A percentile compares a stretch with the other conserved stretches of the same genome.
Evolutionary conservation across 1,284 basidiomycete genomes (phyloP).

Genomic region (Marasmius sp.): DNA sequence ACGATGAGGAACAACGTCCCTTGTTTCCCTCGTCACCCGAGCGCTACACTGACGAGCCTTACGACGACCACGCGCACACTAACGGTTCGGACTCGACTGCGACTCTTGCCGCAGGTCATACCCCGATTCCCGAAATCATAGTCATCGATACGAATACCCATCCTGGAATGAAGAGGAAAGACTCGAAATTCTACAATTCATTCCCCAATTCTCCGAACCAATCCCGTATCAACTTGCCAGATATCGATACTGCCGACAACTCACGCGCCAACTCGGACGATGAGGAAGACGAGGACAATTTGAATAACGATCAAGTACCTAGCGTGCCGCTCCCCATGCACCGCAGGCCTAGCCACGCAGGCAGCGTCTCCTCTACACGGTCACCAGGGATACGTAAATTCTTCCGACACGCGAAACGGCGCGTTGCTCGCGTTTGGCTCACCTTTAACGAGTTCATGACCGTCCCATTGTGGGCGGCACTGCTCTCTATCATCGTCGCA

Average conservation of each 20-base stretch:
- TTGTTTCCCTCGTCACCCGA: neutral
- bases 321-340: neutral
- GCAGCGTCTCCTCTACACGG: neutral
- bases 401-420: slow-evolving; percentile 30
- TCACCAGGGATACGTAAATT: slow-evolving; percentile 19
- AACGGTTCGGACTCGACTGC: slow-evolving; percentile 10
- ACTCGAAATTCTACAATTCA: slow-evolving; percentile 54
- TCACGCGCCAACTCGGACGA: slow-evolving; percentile 22
- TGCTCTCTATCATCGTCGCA: slow-evolving; percentile 80
- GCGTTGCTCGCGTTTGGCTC: slow-evolving; percentile 31
- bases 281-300: slow-evolving; percentile 20
- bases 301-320: neutral
- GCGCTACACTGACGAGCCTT: neutral
- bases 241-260: slow-evolving; percentile 20
- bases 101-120: slow-evolving; percentile 17
- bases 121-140: slow-evolving; percentile 18
- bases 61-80: neutral
- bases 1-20: slow-evolving; percentile 16
- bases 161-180: slow-evolving; percentile 9
- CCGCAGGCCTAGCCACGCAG: neutral
- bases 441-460: slow-evolving; percentile 83
- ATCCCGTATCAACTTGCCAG: slow-evolving; percentile 31
- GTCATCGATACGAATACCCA: slow-evolving; percentile 8
- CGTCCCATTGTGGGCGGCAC: slow-evolving; percentile 79
- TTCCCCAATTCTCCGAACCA: slow-evolving; percentile 65